phyloP scores from a whole-genome alignment of 164 flowering plant genomes.

The Sedum album region DNA sequence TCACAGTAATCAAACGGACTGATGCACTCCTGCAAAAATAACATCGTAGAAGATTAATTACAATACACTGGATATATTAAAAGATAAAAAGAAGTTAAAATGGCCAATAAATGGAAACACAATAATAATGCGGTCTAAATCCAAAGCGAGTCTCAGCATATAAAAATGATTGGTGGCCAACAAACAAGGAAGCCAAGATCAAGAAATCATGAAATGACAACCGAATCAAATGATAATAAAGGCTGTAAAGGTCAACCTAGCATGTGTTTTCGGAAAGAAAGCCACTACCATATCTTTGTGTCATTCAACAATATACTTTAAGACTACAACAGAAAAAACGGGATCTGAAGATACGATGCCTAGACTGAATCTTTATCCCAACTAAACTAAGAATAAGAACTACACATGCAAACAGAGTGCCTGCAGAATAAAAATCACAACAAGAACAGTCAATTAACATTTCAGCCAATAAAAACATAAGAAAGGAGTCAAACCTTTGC shows the following conservation, averaged over 20 bases:
- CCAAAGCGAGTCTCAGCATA: background rate
- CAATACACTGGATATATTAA: background rate
- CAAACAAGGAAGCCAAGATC: background rate
- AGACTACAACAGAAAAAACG: background rate
- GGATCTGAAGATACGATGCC: background rate
- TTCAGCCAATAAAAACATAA: background rate
- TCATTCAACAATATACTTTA: background rate
- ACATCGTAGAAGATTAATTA: background rate
- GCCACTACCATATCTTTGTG: background rate
- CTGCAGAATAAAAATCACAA: too few relatives aligned
- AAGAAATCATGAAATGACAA: background rate
- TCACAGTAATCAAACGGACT: slow-evolving; percentile 92
- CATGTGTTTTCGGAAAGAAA: background rate
- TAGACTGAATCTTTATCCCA: background rate
- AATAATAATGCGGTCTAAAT: background rate
- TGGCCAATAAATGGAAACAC: background rate
- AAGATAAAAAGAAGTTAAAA: background rate
- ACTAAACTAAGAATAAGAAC: background rate
- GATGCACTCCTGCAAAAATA: slow-evolving; percentile 48
- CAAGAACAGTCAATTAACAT: background rate
- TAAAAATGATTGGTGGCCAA: background rate
- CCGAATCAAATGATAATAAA: background rate
- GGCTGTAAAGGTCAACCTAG: background rate
- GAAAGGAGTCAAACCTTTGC: slow-evolving; percentile 27
- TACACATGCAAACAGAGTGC: background rate